Base-by-base conservation (phyloP, 208 protist genomes). In the Leishmania major region DNA sequence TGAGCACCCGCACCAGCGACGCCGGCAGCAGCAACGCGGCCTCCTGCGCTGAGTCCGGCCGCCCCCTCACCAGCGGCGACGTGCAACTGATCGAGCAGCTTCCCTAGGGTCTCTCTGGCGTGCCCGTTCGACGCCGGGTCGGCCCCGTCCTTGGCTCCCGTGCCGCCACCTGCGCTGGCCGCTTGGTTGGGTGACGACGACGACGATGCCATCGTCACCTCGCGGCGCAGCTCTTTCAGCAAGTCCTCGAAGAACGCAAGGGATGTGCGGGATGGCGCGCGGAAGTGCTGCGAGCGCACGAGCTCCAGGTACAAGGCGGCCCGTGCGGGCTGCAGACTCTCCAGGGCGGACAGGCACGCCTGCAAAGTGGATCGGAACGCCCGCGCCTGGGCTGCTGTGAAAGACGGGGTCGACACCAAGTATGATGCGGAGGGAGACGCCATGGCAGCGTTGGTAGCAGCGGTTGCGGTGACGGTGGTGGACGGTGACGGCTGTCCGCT, bases 191-290 rank as follows among this genome's bases (percentile, higher is more conserved):
- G 59, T 3, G 37, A 59, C 25, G 77, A 31, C 3, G 37, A 40
- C 1, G 62, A 72, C 25, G 82, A 62, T 51, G 70, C 64, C 19
- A 81, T 70, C 64, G 66, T 73, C 66, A 86, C 78, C 75, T 89
- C 84, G 22, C 79, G 25, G 60, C 83, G 87, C 84, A 90, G 79
- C 70, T 91, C 88, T 70, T 35, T 75, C 75, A 84, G 79, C 74
- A 95, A 53, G 55, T 85, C 75, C 78, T 95, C 84, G 59, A 94
- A 87, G 49, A 94, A 89, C 37, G 84, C 62, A 2, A 94, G 77
- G 3, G 94, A 79, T 0, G 85, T 76, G 37, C 67, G 79, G 15
- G 90, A 90, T 43, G 90, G 91, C 31, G 72, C 75, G 51, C 53
- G 73, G 64, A 90, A 80, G 75, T 86, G 78, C 78, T 91, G 88